These are phyloP conservation scores for Ogataea kodamae DNA, from an alignment of 805 yeast genomes.

Conservation along the genomic window DNA sequence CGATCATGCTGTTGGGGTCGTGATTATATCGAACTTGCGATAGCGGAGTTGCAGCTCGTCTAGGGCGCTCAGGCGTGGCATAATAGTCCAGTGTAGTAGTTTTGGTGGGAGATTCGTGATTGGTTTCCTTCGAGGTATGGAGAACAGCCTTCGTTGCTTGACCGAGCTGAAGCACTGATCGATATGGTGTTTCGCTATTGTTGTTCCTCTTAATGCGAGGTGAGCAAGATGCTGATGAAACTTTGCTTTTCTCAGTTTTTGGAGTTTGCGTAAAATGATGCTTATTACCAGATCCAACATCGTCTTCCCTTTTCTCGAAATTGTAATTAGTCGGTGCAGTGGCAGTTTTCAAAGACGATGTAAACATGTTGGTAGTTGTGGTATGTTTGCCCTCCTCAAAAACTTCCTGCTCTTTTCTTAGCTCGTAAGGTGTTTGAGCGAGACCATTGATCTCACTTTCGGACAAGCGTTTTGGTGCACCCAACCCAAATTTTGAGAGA, in stretches of 20 bases:
- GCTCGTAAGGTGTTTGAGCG: slow-evolving; percentile 8
- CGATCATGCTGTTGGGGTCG: slow-evolving; percentile 5
- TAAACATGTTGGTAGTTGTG: slow-evolving; percentile 20
- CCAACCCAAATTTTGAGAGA: slow-evolving; percentile 37
- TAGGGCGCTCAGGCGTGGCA: slow-evolving; percentile 28
- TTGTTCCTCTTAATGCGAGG: slow-evolving; percentile 24
- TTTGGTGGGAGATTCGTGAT: slow-evolving; percentile 10
- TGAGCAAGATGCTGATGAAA: slow-evolving; percentile 17
- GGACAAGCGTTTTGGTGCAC: slow-evolving; percentile 50
- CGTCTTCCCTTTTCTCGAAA: slow-evolving; percentile 2
- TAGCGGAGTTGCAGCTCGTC: slow-evolving; percentile 23
- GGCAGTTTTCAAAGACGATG: slow-evolving; percentile 17
- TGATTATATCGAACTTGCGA: slow-evolving; percentile 18
- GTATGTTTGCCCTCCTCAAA: slow-evolving; percentile 11
- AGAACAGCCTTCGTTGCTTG: slow-evolving; percentile 7
- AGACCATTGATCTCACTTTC: slow-evolving; percentile 22
- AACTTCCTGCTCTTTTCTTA: slow-evolving; percentile 9
- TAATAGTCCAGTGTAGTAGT: slow-evolving; percentile 6
- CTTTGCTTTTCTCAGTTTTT: slow-evolving; percentile 11
- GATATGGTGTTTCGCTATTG: slow-evolving; percentile 12
- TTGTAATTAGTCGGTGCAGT: slow-evolving; percentile 16
- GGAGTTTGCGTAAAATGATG: slow-evolving; percentile 20
- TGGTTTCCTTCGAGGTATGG: not conserved
- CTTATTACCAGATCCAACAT: slow-evolving; percentile 11
- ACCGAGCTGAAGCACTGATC: slow-evolving; percentile 12